Evolutionary conservation across 257 asterid genomes (phyloP).

Genomic region (Hygrophila difformis): DNA sequence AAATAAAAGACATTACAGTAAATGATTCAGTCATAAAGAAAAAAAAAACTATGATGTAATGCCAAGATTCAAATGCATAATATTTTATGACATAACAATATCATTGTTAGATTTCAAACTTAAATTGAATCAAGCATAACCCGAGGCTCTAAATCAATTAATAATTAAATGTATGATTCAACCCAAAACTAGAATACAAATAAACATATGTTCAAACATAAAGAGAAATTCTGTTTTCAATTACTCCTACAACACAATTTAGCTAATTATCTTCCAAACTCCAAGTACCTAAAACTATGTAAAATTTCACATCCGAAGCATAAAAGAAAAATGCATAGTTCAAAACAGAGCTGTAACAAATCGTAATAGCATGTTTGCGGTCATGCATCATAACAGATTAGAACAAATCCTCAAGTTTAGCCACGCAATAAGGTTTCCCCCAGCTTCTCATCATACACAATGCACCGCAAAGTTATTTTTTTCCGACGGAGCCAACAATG

Average conservation of each 20-base stretch:
- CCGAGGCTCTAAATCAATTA: too few relatives aligned
- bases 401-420: neutral
- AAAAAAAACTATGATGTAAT: too few relatives aligned
- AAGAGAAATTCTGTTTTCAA: too few relatives aligned
- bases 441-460: conserved; percentile 1
- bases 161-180: too few relatives aligned
- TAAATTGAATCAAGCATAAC: too few relatives aligned
- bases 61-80: too few relatives aligned
- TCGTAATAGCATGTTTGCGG: neutral
- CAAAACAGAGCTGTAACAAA: conserved; percentile 7
- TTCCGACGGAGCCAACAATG: neutral
- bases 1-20: too few relatives aligned
- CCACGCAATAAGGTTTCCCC: neutral
- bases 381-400: neutral
- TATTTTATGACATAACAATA: too few relatives aligned
- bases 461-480: neutral
- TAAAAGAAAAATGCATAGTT: neutral
- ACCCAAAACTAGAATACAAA: neutral
- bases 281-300: neutral
- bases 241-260: neutral
- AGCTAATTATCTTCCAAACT: neutral
- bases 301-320: neutral
- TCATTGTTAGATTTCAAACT: too few relatives aligned
- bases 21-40: too few relatives aligned
- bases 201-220: neutral